A percentile compares a stretch with the other conserved stretches of the same genome.
Conservation (phyloP, 179 eudicot species). For the Monotropa hypopitys region DNA sequence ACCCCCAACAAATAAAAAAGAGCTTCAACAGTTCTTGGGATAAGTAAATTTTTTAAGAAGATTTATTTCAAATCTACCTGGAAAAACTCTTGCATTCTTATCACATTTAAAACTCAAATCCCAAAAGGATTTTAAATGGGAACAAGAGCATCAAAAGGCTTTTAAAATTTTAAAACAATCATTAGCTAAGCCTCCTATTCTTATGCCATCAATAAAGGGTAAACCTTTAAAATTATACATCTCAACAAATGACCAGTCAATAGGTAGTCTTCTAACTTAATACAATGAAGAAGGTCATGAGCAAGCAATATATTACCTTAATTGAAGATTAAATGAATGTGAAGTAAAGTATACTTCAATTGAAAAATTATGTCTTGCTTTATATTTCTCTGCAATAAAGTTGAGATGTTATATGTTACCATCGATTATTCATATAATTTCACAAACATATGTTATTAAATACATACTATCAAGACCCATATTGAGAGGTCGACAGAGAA, state of each 20-base stretch:
- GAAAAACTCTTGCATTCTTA: not conserved
- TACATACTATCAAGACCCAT: not conserved
- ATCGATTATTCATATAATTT: not conserved
- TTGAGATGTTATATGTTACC: too few relatives aligned
- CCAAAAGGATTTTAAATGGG: too few relatives aligned
- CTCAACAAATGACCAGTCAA: not conserved
- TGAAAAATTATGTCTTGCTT: not conserved
- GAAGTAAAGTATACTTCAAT: not conserved
- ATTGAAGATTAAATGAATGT: not conserved
- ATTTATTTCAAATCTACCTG: not conserved
- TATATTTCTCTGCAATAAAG: not conserved
- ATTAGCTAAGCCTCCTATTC: too few relatives aligned
- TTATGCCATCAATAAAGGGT: not conserved
- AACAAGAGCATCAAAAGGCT: too few relatives aligned
- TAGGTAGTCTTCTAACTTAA: not conserved
- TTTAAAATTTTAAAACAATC: too few relatives aligned
- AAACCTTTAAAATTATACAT: not conserved
- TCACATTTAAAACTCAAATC: not conserved
- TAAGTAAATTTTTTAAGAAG: not conserved
- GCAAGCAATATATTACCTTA: not conserved
- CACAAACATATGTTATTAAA: not conserved
- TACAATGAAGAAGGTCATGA: not conserved
- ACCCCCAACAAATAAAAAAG: too few relatives aligned
- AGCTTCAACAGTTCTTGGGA: too few relatives aligned
- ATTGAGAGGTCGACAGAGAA: not conserved